Evolutionary conservation across 202 grass and related monocot species (phyloP).

Genomic region (Cymbopogon flexuosus): DNA sequence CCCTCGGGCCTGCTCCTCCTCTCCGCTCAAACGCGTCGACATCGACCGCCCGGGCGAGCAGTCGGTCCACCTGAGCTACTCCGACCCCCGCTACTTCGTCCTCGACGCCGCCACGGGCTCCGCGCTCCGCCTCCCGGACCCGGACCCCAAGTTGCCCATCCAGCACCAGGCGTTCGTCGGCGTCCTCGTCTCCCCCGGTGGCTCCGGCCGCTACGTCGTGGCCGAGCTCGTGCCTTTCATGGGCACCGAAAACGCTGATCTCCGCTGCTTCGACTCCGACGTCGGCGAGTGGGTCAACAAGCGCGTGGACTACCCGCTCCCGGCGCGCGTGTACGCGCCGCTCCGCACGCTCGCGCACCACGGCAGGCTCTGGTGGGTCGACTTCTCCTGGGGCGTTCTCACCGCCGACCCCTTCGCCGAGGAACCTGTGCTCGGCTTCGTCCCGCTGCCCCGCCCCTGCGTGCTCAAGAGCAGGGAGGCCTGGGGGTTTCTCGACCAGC

Average conservation of each 20-base stretch:
- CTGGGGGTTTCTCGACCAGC: not conserved
- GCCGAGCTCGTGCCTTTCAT: conserved; percentile 29
- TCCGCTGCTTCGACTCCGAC: conserved; percentile 28
- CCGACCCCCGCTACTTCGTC: not conserved
- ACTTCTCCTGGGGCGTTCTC: not conserved
- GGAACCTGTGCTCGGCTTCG: not conserved
- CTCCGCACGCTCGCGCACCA: not conserved
- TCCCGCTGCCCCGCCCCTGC: not conserved
- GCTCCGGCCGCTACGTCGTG: conserved; percentile 33
- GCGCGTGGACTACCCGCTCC: conserved; percentile 1
- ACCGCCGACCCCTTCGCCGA: not conserved
- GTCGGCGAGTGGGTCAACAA: conserved; percentile 21
- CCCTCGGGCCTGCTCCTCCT: conserved; percentile 1
- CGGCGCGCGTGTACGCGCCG: not conserved
- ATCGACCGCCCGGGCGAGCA: not conserved
- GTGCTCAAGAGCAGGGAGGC: not conserved
- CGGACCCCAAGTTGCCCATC: not conserved
- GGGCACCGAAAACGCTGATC: not conserved
- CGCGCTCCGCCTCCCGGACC: conserved; percentile 1
- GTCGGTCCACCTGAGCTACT: not conserved
- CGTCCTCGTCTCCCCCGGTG: not conserved
- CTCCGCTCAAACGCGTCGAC: not conserved
- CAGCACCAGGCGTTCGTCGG: not conserved
- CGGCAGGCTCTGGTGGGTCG: conserved; percentile 8
- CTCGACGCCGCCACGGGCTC: conserved; percentile 48